Base-by-base conservation (phyloP, 2,329 filamentous ascomycete genomes). In the Fusarium oligoseptatum region DNA sequence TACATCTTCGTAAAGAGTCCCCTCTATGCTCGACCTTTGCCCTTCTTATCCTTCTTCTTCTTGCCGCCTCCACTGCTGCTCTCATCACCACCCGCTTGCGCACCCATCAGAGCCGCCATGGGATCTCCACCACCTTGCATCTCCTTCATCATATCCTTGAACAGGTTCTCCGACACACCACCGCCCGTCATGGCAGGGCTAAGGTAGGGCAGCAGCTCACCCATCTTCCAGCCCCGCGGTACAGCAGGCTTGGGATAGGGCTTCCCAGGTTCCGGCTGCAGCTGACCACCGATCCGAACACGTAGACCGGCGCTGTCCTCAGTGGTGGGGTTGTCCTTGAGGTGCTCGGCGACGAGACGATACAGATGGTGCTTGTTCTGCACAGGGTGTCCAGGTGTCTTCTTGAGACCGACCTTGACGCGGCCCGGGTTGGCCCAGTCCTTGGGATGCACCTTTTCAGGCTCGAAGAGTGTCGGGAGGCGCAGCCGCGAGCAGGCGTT, bases 391-490 rank as follows among this genome's bases (percentile, higher is more conserved):
- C 66, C 61, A 45, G 77, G 64, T 56, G 73, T 75, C 68, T 70
- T 78, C 74, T 82, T 85, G 82, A 98, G 86, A 80, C 92, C 85
- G 60, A 98, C 91, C 77, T 94, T 92, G 73, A 98, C 94, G 68
- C 97, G 89, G 4, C 97, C 97, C 14, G 97, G 97, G 85, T 99
- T 99, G 66, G 93, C 92, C 97, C 97, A 99, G 86, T 99, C 97
- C 85, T 97, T 96, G 8, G 97, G 97, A 84, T 99, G 97, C 70
- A 92, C 89, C 87, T 98, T 98, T 81, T 93, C 93, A 1, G 95
- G 94, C 85, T 99, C 97, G 82, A 98, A 93, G 9, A 97, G 91
- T 50, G 93, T 92, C 71, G 90, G 88, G 39, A 95, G 86, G 34
- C 92, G 90, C 70, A 98, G 88, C 55, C 88, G 85, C 48, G 92